A percentile compares a stretch with the other conserved stretches of the same genome.
Conservation (phyloP, 2,329 filamentous ascomycete genomes). For the Apiospora arundinis region DNA sequence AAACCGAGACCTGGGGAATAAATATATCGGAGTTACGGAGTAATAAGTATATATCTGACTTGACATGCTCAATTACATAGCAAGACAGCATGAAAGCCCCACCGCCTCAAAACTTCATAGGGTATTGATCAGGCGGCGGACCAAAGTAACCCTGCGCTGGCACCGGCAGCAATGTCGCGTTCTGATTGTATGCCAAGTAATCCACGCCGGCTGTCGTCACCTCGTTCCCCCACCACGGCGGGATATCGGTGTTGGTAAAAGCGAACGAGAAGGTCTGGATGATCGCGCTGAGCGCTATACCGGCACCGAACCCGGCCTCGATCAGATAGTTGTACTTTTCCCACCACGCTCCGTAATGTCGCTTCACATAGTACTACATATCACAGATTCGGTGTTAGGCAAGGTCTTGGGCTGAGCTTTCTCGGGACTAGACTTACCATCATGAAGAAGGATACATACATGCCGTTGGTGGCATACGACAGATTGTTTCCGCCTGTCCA, state of each 20-base stretch:
- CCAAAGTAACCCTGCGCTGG: slow-evolving; percentile 25
- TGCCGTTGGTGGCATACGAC: slow-evolving; percentile 37
- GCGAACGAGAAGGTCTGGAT: slow-evolving; percentile 36
- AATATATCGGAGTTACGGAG: background rate
- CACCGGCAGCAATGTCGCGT: slow-evolving; percentile 24
- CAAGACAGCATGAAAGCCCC: background rate
- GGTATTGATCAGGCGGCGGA: slow-evolving; percentile 22
- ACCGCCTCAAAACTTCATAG: slow-evolving; percentile 3
- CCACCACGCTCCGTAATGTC: slow-evolving; percentile 43
- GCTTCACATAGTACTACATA: slow-evolving; percentile 33
- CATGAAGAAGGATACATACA: slow-evolving; percentile 37
- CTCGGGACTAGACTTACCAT: background rate
- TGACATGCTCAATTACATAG: background rate
- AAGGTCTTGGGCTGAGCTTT: background rate
- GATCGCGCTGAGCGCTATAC: slow-evolving; percentile 42
- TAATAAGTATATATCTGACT: background rate
- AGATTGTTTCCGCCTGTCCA: slow-evolving; percentile 40
- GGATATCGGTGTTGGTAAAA: slow-evolving; percentile 31
- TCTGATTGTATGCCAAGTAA: slow-evolving; percentile 26
- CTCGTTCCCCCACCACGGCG: slow-evolving; percentile 56
- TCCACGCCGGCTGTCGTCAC: slow-evolving; percentile 31
- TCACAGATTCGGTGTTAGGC: background rate
- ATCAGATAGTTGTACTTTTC: slow-evolving; percentile 39
- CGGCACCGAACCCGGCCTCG: slow-evolving; percentile 45
- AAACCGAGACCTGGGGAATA: background rate